Evolutionary conservation across 1,284 basidiomycete species (phyloP).

Genomic region (Marasmius sp.): DNA sequence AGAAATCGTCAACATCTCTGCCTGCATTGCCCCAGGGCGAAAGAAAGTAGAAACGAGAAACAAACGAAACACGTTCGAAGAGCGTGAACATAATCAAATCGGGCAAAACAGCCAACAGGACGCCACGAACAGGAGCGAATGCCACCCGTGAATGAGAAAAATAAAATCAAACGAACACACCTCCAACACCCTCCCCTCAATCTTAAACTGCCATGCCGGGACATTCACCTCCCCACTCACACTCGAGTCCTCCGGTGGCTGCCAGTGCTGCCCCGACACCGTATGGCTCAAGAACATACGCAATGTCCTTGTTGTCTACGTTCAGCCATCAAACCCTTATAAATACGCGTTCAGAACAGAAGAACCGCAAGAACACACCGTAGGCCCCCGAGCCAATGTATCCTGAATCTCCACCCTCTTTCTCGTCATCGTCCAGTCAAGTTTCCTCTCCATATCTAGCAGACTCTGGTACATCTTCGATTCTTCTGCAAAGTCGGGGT

Average conservation of each 20-base stretch:
- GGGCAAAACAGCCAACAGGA: no score
- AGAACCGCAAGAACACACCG: conserved; percentile 39
- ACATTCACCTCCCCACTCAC: conserved; percentile 76
- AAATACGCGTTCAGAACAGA: not conserved
- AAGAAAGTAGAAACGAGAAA: no score
- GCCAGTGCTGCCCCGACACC: conserved; percentile 85
- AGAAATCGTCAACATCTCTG: no score
- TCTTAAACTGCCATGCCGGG: conserved; percentile 87
- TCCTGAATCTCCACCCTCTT: conserved; percentile 92
- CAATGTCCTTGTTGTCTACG: conserved; percentile 80
- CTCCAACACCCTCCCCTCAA: conserved; percentile 88
- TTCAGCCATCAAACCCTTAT: not conserved
- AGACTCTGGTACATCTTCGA: conserved; percentile 87
- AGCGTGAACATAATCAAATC: no score
- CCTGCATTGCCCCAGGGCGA: no score
- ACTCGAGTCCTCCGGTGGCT: conserved; percentile 46
- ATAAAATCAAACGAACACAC: conserved; percentile 34
- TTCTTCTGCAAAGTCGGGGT: conserved; percentile 74
- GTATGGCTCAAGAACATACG: conserved; percentile 91
- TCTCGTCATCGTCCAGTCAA: conserved; percentile 94
- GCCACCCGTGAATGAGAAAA: not conserved
- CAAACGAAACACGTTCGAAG: no score
- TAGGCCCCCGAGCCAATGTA: conserved; percentile 60
- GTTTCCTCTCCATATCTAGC: conserved; percentile 84
- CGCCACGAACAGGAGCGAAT: no score